Base-by-base conservation (phyloP, 2,329 filamentous ascomycete species). In the Pseudopithomyces chartarum region DNA sequence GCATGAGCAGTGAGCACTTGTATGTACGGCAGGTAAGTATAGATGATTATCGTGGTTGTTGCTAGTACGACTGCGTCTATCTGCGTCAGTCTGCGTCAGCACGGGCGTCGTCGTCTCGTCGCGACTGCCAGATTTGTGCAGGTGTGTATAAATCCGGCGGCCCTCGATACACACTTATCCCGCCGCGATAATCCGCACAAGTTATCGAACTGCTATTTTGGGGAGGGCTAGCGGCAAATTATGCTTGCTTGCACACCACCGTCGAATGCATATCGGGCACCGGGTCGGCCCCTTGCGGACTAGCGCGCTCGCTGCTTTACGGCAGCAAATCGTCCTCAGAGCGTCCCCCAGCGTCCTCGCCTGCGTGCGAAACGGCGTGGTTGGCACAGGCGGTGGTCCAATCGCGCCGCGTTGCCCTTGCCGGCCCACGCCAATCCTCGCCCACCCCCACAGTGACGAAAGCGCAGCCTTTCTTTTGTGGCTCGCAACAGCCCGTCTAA, bases 361-460 rank as follows among this genome's bases (percentile, higher is more conserved):
- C 62, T 63, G 61, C 58, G 60, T 67, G 66, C 71, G 57, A 69
- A 66, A 66, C 66, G 62, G 69, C 68, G 67, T 63, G 54, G 63
- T 62, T 52, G 61, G 32, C 61, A 64, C 62, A 59, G 48, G 59
- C n/a, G 56, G 34, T 51, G 52, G 58, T 45, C 71, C 68, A 73
- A 71, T 73, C 56, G 61, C 56, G 54, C 48, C 26, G 26, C 26
- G 5, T 8, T 29, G 26, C 26, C 26, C 26, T 5, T 29, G 26
- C 26, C 26, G 26, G n/a, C 26, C 54, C 49, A 57, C 57, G 52
- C 57, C 52, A 20, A 45, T 20, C 55, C 57, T 54, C 51, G 48
- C 54, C 58, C 55, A 61, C 61, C 61, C 68, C 71, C 72, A 74
- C 70, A 73, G 58, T 65, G 61, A 66, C 63, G 64, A 62, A 62